Evolutionary conservation across 2,329 filamentous ascomycete species (phyloP).

Genomic region (Tolypocladium tropicale): DNA sequence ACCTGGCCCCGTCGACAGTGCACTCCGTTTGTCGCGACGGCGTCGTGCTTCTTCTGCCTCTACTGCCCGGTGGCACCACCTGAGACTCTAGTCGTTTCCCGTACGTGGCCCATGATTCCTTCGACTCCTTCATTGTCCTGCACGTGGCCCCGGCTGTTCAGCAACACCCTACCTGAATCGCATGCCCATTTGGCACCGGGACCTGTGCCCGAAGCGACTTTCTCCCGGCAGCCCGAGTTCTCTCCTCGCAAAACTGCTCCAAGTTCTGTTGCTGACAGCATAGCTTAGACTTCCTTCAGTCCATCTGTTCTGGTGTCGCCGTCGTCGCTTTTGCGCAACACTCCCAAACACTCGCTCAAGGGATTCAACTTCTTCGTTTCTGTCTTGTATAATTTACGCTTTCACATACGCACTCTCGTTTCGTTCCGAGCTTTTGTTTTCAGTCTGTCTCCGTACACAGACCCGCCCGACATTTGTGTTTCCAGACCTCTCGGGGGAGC

Average conservation of each 20-base stretch:
- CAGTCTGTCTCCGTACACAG: not conserved
- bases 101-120: slow-evolving; percentile 1
- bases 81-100: slow-evolving; percentile 4
- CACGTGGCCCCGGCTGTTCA: slow-evolving; percentile 4
- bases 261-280: not conserved
- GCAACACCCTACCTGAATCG: not conserved
- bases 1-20: not conserved
- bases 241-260: not conserved
- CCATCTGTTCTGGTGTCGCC: not conserved
- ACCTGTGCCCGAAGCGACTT: not conserved
- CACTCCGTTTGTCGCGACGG: not conserved
- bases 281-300: not conserved
- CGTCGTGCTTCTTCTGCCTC: not conserved
- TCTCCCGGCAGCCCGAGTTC: not conserved
- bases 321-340: not conserved
- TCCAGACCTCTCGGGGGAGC: slow-evolving; percentile 9
- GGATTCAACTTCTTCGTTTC: not conserved
- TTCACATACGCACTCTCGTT: not conserved
- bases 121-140: slow-evolving; percentile 2
- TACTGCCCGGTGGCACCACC: not conserved
- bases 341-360: not conserved
- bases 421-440: not conserved
- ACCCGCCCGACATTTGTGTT: slow-evolving; percentile 7
- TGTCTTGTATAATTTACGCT: not conserved
- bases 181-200: not conserved